phyloP scores from a whole-genome alignment of 1,284 basidiomycete species.

The Puccinia horiana region DNA sequence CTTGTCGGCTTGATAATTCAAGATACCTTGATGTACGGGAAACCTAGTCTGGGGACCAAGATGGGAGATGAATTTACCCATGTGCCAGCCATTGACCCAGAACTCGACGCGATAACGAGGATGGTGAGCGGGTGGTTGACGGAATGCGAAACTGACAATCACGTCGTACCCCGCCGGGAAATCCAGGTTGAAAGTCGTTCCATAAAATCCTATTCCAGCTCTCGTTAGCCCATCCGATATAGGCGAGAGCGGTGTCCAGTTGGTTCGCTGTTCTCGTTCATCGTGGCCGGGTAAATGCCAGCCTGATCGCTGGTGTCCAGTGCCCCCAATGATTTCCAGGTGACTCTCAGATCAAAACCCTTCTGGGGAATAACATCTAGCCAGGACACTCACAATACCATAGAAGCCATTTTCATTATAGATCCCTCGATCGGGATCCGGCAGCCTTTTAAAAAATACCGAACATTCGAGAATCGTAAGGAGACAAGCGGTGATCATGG shows the following conservation, averaged over 20 bases:
- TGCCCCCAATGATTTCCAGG: background rate
- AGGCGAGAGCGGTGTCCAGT: conserved; percentile 17
- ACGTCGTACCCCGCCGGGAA: conserved; percentile 38
- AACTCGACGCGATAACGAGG: conserved; percentile 68
- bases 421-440: conserved; percentile 34
- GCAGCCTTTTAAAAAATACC: conserved; percentile 26
- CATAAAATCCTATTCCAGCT: conserved; percentile 46
- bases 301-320: conserved; percentile 26
- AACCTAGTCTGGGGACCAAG: conserved; percentile 74
- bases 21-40: conserved; percentile 74
- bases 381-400: conserved; percentile 24
- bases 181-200: conserved; percentile 11
- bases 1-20: conserved; percentile 72
- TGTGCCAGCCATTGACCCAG: conserved; percentile 83
- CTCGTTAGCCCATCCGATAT: conserved; percentile 21
- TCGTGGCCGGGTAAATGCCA: conserved; percentile 40
- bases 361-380: background rate
- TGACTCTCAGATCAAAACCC: background rate
- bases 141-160: conserved; percentile 31
- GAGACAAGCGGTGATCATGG: background rate
- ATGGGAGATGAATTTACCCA: conserved; percentile 73
- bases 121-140: background rate
- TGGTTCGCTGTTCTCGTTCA: background rate
- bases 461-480: background rate
- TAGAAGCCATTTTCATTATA: conserved; percentile 47